Base-by-base conservation (phyloP, 2,329 filamentous ascomycete species). In the Aphanoascus verrucosus region DNA sequence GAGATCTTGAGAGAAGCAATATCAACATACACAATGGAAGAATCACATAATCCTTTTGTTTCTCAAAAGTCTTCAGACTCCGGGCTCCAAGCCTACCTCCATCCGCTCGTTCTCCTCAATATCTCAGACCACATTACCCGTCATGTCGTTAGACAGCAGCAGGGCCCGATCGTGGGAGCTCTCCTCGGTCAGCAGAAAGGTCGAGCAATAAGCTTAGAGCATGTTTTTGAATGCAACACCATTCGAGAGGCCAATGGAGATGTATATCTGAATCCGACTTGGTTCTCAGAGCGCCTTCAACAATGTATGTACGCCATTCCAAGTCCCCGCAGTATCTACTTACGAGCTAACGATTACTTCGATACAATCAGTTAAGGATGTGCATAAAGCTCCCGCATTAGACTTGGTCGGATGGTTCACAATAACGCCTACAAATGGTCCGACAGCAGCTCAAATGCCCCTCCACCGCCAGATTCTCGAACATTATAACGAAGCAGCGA, bases 81-180 rank as follows among this genome's bases (percentile, higher is more conserved):
- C 17, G 81, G 82, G 49, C 81, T 94, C 43, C 84, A 88, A 59
- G 82, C 89, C 53, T 82, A 89, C 62, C 81, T 98, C 15, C 93
- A 98, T 65, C 93, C 93, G 23, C 83, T 98, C 47, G 90, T 95
- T 50, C 85, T 97, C 60, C 86, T 98, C 71, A 94, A 86, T 59
- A 93, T 98, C 63, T 95, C 91, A 61, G 93, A 98, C 70, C 94
- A 94, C 69, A 89, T 97, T 68, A 94, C 91, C 55, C 82, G 93
- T 56, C 90, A 95, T 69, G 87, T 84, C 1, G 78, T 95, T 54
- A 82, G 93, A 55, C 75, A 82, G 50, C 83, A 89, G 62, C 68
- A 75, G 15, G 86, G 86, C 0, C 88, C 89, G 14, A 79, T 96
- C 15, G 80, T 91, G 2, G 93, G 93, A 54, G 89, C 85, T 50